These are phyloP conservation scores for Escallonia herrerae DNA, from an alignment of 129 eudicot species.

Conservation along the genomic window DNA sequence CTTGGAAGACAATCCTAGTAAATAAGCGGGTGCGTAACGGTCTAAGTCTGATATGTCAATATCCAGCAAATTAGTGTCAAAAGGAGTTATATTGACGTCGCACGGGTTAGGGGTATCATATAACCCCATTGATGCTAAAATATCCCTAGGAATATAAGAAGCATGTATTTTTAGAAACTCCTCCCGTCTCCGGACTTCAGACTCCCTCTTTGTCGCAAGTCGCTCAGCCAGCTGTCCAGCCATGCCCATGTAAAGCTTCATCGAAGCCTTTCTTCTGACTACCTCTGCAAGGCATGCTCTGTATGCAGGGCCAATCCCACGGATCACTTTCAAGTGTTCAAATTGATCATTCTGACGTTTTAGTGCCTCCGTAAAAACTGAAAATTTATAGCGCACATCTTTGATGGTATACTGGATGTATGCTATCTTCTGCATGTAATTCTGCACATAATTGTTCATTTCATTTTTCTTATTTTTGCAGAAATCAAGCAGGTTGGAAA, in stretches of 20 bases:
- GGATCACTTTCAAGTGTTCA: conserved; percentile 70
- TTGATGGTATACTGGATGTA: conserved; percentile 76
- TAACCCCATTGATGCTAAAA: conserved; percentile 81
- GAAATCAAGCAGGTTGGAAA: conserved; percentile 48
- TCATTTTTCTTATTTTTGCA: conserved; percentile 73
- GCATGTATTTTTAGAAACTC: conserved; percentile 65
- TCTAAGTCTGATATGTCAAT: conserved; percentile 78
- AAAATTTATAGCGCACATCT: conserved; percentile 75
- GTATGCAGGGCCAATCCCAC: conserved; percentile 67
- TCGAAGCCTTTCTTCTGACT: conserved; percentile 81
- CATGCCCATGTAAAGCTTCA: conserved; percentile 97
- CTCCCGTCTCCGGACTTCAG: conserved; percentile 71
- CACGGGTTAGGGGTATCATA: conserved; percentile 78
- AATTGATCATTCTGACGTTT: conserved; percentile 68
- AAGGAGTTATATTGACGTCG: conserved; percentile 80
- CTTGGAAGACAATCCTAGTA: conserved; percentile 53
- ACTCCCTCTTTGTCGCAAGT: conserved; percentile 74
- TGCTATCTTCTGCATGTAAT: conserved; percentile 90
- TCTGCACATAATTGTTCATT: conserved; percentile 79
- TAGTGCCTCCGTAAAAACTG: conserved; percentile 84
- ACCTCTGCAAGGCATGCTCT: conserved; percentile 93
- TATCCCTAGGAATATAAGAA: conserved; percentile 68
- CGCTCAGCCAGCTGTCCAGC: conserved; percentile 88
- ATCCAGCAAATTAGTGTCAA: conserved; percentile 68
- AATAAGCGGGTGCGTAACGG: conserved; percentile 67